These are phyloP conservation scores for Gastrolobium villosum DNA, from an alignment of 306 rosid genomes.

Conservation along the genomic window DNA sequence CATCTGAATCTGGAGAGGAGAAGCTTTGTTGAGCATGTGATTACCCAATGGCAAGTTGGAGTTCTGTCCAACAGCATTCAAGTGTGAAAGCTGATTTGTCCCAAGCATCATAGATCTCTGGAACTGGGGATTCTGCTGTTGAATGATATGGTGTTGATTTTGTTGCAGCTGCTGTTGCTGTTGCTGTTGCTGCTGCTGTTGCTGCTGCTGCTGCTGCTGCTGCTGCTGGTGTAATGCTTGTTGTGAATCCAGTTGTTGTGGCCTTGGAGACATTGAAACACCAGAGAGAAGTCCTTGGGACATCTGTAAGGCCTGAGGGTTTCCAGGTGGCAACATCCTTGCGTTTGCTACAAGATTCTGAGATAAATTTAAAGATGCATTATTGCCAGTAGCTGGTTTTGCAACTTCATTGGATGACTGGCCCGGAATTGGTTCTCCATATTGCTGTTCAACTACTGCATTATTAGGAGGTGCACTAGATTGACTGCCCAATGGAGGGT, in stretches of 20 bases:
- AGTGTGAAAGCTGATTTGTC: slow-evolving; percentile 73
- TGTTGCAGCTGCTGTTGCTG: slow-evolving; percentile 65
- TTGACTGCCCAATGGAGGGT: slow-evolving; percentile 64
- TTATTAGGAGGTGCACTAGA: slow-evolving; percentile 63
- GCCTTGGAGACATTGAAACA: slow-evolving; percentile 73
- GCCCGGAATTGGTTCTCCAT: slow-evolving; percentile 68
- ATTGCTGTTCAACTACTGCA: slow-evolving; percentile 75
- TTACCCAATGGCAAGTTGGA: slow-evolving; percentile 74
- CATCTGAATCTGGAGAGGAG: slow-evolving; percentile 70
- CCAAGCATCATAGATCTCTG: slow-evolving; percentile 86
- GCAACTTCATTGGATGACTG: slow-evolving; percentile 74
- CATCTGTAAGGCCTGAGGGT: slow-evolving; percentile 86
- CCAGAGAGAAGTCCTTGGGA: slow-evolving; percentile 88
- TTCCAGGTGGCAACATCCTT: slow-evolving; percentile 95
- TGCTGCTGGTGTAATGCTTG: slow-evolving; percentile 65
- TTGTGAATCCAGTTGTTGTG: slow-evolving; percentile 80
- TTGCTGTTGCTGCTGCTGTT: slow-evolving; percentile 34
- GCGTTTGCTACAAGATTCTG: no score
- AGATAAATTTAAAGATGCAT: slow-evolving; percentile 66
- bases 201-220: slow-evolving; percentile 58
- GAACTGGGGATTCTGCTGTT: slow-evolving; percentile 80
- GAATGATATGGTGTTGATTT: slow-evolving; percentile 76
- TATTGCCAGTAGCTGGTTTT: slow-evolving; percentile 61
- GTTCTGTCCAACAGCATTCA: slow-evolving; percentile 76
- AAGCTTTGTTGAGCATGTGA: slow-evolving; percentile 71